Percentiles rank a stretch among this genome's conserved stretches.
These are phyloP conservation scores for Salix udensis DNA, from an alignment of 345 rosid species.

Conservation along the genomic window DNA sequence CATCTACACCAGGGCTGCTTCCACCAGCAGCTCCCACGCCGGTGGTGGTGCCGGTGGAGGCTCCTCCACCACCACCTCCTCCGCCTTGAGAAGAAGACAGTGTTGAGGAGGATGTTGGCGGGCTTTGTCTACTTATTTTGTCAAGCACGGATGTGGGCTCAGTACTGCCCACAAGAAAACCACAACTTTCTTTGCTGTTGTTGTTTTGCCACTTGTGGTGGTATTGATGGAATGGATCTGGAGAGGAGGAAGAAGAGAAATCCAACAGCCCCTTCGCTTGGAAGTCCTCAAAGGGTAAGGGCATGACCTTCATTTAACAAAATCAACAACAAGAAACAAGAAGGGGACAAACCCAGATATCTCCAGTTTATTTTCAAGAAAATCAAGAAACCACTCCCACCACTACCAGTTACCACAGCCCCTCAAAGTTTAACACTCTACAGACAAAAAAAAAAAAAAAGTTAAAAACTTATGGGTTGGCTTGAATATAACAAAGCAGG, in stretches of 20 bases:
- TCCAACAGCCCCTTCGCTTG: conserved; percentile 65
- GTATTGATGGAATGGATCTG: conserved; percentile 27
- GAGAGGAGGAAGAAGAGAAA: conserved; percentile 8
- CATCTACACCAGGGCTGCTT: conserved; percentile 30
- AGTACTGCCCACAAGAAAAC: conserved; percentile 38
- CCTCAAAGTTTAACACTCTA: background rate
- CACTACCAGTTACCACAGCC: background rate
- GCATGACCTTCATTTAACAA: conserved; percentile 68
- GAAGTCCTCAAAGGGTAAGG: conserved; percentile 71
- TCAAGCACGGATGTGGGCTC: conserved; percentile 70
- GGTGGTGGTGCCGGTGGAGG: conserved; percentile 36
- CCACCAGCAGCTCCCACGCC: conserved; percentile 28
- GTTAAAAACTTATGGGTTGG: background rate
- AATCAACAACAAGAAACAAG: conserved; percentile 18
- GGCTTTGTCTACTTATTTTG: conserved; percentile 46
- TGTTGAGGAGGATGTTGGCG: conserved; percentile 64
- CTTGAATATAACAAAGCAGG: background rate
- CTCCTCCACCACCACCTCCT: conserved; percentile 29
- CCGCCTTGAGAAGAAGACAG: conserved; percentile 75
- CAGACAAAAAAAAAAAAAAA: background rate
- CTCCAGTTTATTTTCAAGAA: conserved; percentile 26
- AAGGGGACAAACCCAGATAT: conserved; percentile 13
- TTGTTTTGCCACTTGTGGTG: conserved; percentile 24
- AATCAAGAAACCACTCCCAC: conserved; percentile 1
- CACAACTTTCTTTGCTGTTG: conserved; percentile 31